Evolutionary conservation across 805 yeast genomes (phyloP), one percentile per base, ranked within the genome.

Genomic region (Komagataella pseudopastoris): DNA sequence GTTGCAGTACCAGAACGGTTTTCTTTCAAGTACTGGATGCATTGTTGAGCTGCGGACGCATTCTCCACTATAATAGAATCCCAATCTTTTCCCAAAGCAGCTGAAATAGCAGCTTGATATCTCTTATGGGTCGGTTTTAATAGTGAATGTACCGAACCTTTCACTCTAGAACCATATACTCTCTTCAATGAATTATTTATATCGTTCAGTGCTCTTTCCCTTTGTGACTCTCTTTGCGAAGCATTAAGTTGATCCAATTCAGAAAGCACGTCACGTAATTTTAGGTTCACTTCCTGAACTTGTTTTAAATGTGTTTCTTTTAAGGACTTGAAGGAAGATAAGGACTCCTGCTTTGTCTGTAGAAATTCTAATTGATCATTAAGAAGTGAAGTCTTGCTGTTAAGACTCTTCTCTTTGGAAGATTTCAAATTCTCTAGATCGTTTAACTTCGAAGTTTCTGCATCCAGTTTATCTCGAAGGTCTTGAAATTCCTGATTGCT

Each of bases 1-100:
- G 95, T 80, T 1, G 93, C 89, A 6, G 77, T 74, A 48, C 98
- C 98, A 10, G 84, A 71, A 56, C 96, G 75, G 61, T 91, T 91
- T 56, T 86, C 90, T 59, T 88, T 87, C 62, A 91, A 69, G 52
- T 83, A 84, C 6, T 80, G 78, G 55, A 93, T 85, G 63, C 95
- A 85, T 52, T 74, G 78, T 56, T 81, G 85, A 5, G 88, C 95
- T 50, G 81, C 78, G 51, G 77, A 79, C 2, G 82, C 80, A 3
- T 78, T 75, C 57, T 88, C 95, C 5, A 93, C 99, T 17, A 93
- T 75, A 16, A 93, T 77, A 0, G 96, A 77, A 64, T 93, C 96
- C 58, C 83, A 77, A 59, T 85, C 76, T 53, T 78, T 76, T 6
- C 97, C 98, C 24, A 93, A 69, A 5, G 85, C 77, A 0, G 91